Conservation (phyloP, 176 grass and related monocot species). For the Juncus inflexus region DNA sequence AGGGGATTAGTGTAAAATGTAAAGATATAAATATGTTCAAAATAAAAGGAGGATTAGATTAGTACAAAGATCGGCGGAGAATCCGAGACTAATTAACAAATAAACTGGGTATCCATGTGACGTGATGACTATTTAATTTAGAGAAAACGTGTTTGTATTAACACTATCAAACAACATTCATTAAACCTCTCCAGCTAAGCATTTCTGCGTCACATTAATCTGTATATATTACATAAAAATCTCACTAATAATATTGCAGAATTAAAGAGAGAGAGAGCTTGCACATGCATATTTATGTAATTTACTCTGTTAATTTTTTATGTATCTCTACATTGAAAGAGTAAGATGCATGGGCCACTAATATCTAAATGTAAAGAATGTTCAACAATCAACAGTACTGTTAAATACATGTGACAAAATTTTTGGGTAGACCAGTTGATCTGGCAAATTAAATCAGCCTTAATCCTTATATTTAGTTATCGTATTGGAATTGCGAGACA, state of each 20-base stretch:
- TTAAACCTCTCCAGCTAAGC: constrained; percentile 6
- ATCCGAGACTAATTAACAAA: constrained; percentile 15
- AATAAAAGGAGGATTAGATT: not conserved
- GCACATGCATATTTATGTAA: too few relatives aligned
- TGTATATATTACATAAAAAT: not conserved
- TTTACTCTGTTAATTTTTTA: too few relatives aligned
- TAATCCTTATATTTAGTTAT: too few relatives aligned
- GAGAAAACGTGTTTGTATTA: constrained; percentile 27
- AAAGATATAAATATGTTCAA: not conserved
- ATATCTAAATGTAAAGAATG: too few relatives aligned
- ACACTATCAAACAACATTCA: constrained; percentile 17
- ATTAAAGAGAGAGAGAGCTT: not conserved
- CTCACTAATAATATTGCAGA: not conserved
- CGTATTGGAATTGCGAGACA: not conserved
- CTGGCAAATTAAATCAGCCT: too few relatives aligned
- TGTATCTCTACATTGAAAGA: too few relatives aligned
- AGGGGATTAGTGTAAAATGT: not conserved
- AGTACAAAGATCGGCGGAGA: constrained; percentile 9
- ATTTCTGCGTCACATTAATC: constrained; percentile 14
- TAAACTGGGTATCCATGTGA: constrained; percentile 22
- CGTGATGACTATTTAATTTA: constrained; percentile 13
- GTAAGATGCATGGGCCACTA: too few relatives aligned
- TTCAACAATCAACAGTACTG: too few relatives aligned
- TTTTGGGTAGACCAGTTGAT: too few relatives aligned
- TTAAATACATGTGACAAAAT: too few relatives aligned